A percentile compares a stretch with the other conserved stretches of the same genome.
phyloP scores from a whole-genome alignment of 1,139 yeast genomes.

The Blastobotrys capitulatus region DNA sequence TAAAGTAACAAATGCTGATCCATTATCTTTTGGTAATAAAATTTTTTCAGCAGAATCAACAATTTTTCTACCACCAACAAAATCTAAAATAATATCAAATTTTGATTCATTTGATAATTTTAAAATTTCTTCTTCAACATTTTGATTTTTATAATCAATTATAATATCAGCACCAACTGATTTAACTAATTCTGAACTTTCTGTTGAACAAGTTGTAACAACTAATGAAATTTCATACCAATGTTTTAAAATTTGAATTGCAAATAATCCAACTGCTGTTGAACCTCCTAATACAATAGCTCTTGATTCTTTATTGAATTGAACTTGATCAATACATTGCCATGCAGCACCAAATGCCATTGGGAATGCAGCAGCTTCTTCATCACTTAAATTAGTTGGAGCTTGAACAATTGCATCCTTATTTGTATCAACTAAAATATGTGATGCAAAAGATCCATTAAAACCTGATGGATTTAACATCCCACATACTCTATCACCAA shows the following conservation, averaged over 20 bases:
- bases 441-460: conserved; percentile 49
- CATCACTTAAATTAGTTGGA: conserved; percentile 45
- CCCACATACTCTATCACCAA: conserved; percentile 67
- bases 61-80: conserved; percentile 43
- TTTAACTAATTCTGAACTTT: conserved; percentile 40
- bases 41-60: conserved; percentile 15
- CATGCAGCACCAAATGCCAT: conserved; percentile 55
- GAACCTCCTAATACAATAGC: conserved; percentile 69
- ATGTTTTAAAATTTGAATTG: conserved; percentile 51
- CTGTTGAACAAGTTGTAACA: conserved; percentile 42
- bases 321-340: conserved; percentile 35
- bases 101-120: conserved; percentile 31
- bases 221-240: conserved; percentile 41
- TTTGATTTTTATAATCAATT: conserved; percentile 44
- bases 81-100: conserved; percentile 43
- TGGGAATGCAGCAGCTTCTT: conserved; percentile 57
- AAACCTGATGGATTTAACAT: conserved; percentile 39
- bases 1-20: conserved; percentile 45
- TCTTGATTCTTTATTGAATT: conserved; percentile 28
- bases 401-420: conserved; percentile 39
- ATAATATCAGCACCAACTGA: conserved; percentile 48
- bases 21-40: conserved; percentile 18
- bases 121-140: conserved; percentile 31
- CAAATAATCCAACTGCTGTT: conserved; percentile 62
- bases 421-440: conserved; percentile 43